phyloP scores from a whole-genome alignment of 2,329 filamentous ascomycete species.

The Fusarium nisikadoi region DNA sequence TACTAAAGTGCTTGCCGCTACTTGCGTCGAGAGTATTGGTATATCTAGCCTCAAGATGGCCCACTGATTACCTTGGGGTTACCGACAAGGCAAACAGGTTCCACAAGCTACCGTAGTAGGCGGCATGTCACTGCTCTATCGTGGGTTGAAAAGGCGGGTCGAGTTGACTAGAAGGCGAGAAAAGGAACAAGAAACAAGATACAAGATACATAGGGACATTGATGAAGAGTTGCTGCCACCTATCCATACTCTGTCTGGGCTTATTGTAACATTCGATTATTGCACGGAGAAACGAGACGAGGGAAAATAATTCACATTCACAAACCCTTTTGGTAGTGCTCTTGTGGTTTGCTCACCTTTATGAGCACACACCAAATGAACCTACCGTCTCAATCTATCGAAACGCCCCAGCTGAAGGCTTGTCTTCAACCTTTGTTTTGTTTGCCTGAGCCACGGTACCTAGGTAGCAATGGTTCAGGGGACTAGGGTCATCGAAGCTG shows the following conservation, averaged over 20 bases:
- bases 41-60: conserved; percentile 9
- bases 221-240: conserved; percentile 9
- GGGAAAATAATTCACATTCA: background rate
- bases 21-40: conserved; percentile 9
- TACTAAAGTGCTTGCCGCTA: conserved; percentile 14
- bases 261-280: conserved; percentile 6
- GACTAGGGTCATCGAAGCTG: conserved; percentile 23
- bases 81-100: conserved; percentile 34
- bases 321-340: too few relatives aligned
- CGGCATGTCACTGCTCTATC: conserved; percentile 38
- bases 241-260: background rate
- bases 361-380: background rate
- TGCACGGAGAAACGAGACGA: background rate
- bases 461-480: conserved; percentile 2
- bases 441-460: background rate
- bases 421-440: background rate
- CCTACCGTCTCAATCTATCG: conserved; percentile 10
- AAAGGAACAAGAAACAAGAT: conserved; percentile 2
- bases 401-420: conserved; percentile 34
- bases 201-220: conserved; percentile 1
- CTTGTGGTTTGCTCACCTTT: background rate
- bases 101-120: conserved; percentile 16
- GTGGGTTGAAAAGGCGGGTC: conserved; percentile 26
- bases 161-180: conserved; percentile 1
- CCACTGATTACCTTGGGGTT: conserved; percentile 19